Evolutionary conservation across 352 stramenopile species (phyloP), one percentile per base, ranked within the genome.

Genomic region (Detonula confervacea): DNA sequence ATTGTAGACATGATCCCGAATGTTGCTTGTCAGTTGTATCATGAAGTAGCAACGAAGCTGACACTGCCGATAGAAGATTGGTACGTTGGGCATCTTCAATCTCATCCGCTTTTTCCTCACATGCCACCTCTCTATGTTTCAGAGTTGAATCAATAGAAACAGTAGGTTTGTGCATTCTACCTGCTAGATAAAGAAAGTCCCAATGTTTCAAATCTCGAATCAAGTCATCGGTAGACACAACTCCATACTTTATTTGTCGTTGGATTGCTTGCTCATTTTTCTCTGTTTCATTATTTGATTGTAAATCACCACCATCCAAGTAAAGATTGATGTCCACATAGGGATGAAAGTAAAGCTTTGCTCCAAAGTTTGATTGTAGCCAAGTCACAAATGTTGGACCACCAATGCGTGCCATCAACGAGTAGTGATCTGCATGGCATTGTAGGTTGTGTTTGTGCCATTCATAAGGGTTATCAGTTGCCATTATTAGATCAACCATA

Each of bases 401-500:
- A 35, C 74, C 63, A 22, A 73, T 46, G 30, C 70, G 64, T 5
- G 66, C 63, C 42, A 86, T 51, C 16, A 59, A 47, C 30, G 85
- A 85, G 72, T 94, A 94, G 70, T 94, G 87, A 74, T 80, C 12
- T 20, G 86, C 70, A 79, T 93, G 80, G 35, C 63, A 49, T 49
- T 70, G 1, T 20, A 91, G 42, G 70, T 93, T 94, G 9, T 55
- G 52, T 73, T 72, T 33, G 67, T 94, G 89, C 78, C 87, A 94
- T 24, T 47, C 12, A 60, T 79, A 42, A n/a, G 80, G 63, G 44
- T 93, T 70, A 14, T 86, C 27, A 2, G 92, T 76, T 4, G 87
- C 73, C 8, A 94, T 33, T 71, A 94, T 92, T 3, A 94, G 51
- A 74, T 94, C 89, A 22, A 94, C 55, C 85, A 94, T 91, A 29